These are phyloP conservation scores for Naganishia vaughanmartiniae DNA, from an alignment of 768 basidiomycete genomes.

Conservation along the genomic window DNA sequence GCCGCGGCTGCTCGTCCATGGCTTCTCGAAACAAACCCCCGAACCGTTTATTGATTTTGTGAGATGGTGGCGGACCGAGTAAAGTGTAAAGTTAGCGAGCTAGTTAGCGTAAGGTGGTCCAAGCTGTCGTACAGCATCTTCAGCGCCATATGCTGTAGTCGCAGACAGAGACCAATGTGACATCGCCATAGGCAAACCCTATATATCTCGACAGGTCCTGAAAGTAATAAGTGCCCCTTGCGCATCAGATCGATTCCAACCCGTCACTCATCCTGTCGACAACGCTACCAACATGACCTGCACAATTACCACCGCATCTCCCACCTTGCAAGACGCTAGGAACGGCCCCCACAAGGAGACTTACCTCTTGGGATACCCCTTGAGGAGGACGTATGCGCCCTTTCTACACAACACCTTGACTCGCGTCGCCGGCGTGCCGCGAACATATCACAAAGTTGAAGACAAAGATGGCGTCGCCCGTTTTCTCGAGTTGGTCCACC, in stretches of 20 bases:
- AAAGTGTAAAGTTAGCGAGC: no score
- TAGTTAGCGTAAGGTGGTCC: no score
- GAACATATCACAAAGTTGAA: constrained; percentile 38
- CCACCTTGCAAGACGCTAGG: constrained; percentile 17
- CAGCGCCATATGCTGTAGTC: no score
- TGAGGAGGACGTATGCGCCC: constrained; percentile 33
- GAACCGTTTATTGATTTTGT: no score
- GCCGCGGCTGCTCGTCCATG: no score
- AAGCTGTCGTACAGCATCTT: no score
- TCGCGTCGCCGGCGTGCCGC: constrained; percentile 34
- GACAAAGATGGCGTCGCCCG: constrained; percentile 30
- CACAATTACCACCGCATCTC: constrained; percentile 5
- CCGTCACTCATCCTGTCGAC: background rate
- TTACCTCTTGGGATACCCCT: constrained; percentile 16
- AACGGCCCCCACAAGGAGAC: constrained; percentile 19
- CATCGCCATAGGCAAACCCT: background rate
- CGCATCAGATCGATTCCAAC: background rate
- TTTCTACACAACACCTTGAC: constrained; percentile 45
- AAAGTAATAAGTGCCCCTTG: background rate
- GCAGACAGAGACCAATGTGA: background rate
- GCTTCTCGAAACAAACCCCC: no score
- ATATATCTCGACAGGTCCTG: background rate
- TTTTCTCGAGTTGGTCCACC: constrained; percentile 34
- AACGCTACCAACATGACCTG: background rate
- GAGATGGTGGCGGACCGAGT: no score